Conservation (phyloP, 352 stramenopile species). For the Globisporangium paddicum region DNA sequence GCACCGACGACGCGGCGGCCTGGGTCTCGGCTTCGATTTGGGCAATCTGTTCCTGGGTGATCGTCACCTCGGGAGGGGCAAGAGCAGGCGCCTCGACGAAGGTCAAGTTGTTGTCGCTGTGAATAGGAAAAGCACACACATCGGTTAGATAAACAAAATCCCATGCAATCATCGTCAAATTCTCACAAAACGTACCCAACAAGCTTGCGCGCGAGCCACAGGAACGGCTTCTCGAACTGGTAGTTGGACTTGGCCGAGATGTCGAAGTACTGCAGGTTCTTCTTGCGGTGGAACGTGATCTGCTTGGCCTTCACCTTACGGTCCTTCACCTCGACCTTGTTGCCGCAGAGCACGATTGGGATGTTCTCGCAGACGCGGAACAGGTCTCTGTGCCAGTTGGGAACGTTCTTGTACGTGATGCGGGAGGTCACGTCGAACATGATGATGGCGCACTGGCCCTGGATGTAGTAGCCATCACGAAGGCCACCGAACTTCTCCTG, state of each 20-base stretch:
- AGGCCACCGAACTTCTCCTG: slow-evolving; percentile 99
- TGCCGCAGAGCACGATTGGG: slow-evolving; percentile 98
- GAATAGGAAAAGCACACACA: slow-evolving; percentile 12
- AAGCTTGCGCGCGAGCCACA: slow-evolving; percentile 99
- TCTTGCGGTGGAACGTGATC: slow-evolving; percentile 99
- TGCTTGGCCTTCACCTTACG: slow-evolving; percentile 99
- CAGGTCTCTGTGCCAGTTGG: slow-evolving; percentile 99
- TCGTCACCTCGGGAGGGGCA: slow-evolving; percentile 94
- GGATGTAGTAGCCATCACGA: slow-evolving; percentile 97
- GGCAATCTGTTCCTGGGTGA: slow-evolving; percentile 92
- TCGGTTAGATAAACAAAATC: background rate
- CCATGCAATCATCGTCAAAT: background rate
- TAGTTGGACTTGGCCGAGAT: slow-evolving; percentile 99
- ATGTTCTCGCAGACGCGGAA: slow-evolving; percentile 99
- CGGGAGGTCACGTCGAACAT: slow-evolving; percentile 99
- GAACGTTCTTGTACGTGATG: slow-evolving; percentile 99
- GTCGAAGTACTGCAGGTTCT: slow-evolving; percentile 99
- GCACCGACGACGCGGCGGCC: slow-evolving; percentile 87
- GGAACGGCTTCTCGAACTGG: slow-evolving; percentile 99
- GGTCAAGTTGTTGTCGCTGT: slow-evolving; percentile 95
- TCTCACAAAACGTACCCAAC: slow-evolving; percentile 66
- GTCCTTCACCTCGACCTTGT: slow-evolving; percentile 99
- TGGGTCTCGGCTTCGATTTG: slow-evolving; percentile 92
- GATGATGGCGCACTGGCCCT: slow-evolving; percentile 99
- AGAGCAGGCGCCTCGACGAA: slow-evolving; percentile 98